These are phyloP conservation scores for Eustoma russellianum DNA, from an alignment of 257 asterid species.

Conservation along the genomic window DNA sequence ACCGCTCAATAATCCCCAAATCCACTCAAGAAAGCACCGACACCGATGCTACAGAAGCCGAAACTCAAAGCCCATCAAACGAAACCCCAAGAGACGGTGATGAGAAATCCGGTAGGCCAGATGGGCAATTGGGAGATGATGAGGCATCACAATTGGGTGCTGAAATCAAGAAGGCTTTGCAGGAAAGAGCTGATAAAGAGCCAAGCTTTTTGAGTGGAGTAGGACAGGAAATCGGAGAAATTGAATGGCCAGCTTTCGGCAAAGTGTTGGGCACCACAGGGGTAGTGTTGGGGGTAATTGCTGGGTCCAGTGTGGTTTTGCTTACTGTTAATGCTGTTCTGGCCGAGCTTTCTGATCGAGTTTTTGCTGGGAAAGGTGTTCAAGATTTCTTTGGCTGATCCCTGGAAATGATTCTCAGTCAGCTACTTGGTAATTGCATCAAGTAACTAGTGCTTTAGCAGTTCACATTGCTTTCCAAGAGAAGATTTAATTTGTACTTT, in stretches of 20 bases:
- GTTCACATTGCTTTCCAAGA: too few species aligned
- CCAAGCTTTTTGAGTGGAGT: slow-evolving; percentile 53
- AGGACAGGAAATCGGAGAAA: slow-evolving; percentile 68
- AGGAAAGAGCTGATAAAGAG: slow-evolving; percentile 39
- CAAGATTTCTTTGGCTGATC: slow-evolving; percentile 89
- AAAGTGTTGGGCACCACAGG: slow-evolving; percentile 85
- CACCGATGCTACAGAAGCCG: slow-evolving; percentile 14
- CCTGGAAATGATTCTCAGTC: too few species aligned
- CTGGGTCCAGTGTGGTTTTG: slow-evolving; percentile 90
- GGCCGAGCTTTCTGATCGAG: slow-evolving; percentile 77
- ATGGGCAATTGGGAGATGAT: background rate
- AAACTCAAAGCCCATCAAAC: background rate
- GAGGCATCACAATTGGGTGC: slow-evolving; percentile 46
- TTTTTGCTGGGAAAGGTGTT: slow-evolving; percentile 75
- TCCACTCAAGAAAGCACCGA: slow-evolving; percentile 34
- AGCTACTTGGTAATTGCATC: too few species aligned
- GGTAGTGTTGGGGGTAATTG: slow-evolving; percentile 79
- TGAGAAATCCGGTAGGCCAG: slow-evolving; percentile 2
- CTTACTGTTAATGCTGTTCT: slow-evolving; percentile 88
- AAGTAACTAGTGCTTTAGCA: too few species aligned
- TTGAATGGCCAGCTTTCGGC: slow-evolving; percentile 84
- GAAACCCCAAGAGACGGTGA: background rate
- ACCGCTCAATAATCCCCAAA: slow-evolving; percentile 10
- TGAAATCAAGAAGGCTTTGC: slow-evolving; percentile 63
- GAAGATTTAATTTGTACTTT: too few species aligned